These are phyloP conservation scores for Podila clonocystis DNA, from an alignment of 192 early-diverging fungal genomes.

Conservation along the genomic window DNA sequence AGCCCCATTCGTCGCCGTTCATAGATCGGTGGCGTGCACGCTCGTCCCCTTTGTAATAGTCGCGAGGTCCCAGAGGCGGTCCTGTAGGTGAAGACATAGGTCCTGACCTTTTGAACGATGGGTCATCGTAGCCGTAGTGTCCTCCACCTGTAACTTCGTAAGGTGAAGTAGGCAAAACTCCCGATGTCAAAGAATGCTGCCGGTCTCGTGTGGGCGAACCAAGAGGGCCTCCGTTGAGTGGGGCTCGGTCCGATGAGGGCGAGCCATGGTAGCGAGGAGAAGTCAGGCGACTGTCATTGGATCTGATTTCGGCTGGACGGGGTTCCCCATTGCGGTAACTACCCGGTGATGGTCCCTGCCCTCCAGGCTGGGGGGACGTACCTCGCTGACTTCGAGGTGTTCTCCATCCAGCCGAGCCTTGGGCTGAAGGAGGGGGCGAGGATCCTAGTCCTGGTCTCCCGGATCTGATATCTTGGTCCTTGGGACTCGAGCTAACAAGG, in stretches of 20 bases:
- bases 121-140: constrained; percentile 15
- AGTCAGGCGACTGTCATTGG: constrained; percentile 14
- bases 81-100: constrained; percentile 27
- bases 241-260: constrained; percentile 17
- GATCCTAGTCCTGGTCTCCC: not conserved
- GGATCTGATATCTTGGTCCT: not conserved
- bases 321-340: constrained; percentile 5
- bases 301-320: not conserved
- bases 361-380: constrained; percentile 9
- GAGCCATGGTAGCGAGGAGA: constrained; percentile 31
- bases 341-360: not conserved
- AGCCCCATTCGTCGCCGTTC: constrained; percentile 48
- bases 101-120: constrained; percentile 24
- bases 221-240: not conserved
- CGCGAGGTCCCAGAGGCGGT: constrained; percentile 10
- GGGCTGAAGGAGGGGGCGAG: constrained; percentile 10
- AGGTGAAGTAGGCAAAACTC: constrained; percentile 5
- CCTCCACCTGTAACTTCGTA: constrained; percentile 1
- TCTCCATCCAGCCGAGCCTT: constrained; percentile 26
- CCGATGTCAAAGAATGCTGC: constrained; percentile 30
- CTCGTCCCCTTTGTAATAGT: constrained; percentile 42
- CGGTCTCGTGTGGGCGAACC: constrained; percentile 32
- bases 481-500: constrained; percentile 1
- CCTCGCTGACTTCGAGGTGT: constrained; percentile 31
- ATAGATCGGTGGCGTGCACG: constrained; percentile 35